Evolutionary conservation across 2,329 filamentous ascomycete genomes (phyloP), one percentile per base, ranked within the genome.

Genomic region (Apiospora saccharicola): DNA sequence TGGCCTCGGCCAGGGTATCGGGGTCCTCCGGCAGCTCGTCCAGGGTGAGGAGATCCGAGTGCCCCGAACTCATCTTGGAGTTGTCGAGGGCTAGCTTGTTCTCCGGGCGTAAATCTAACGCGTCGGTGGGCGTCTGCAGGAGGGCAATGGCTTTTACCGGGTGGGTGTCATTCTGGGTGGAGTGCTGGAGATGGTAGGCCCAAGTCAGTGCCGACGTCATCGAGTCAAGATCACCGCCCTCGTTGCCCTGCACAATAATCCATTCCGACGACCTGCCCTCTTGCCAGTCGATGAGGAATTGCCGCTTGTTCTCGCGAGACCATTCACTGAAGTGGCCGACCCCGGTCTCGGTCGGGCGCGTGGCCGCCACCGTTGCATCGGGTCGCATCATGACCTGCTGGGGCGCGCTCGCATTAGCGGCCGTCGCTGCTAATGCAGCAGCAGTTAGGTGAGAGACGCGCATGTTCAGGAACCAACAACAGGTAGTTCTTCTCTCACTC

Each of bases 251-350:
- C 6, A 86, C 85, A 47, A 86, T 78, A 19, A 78, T 82, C 85
- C 85, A 86, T 76, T 86, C 82, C 34, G 80, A 80, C 4, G 80
- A 79, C 71, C 76, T 79, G 16, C 82, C 82, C 5, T 78, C 81
- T 73, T 86, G 85, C 84, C 85, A 86, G 76, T 86, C 85, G 73
- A 85, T 79, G 68, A 86, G 76, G 68, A 86, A 86, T 19, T 81
- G 77, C 61, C 83, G 84, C 78, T 86, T 86, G 24, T 80, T 85
- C 14, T 80, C 81, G 47, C 85, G 83, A 37, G 82, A 84, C 85
- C 85, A 86, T 75, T 86, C 83, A 77, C 83, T 85, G 77, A 86
- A 86, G 78, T 86, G 84, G 44, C 85, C 85, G 16, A 85, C 84
- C 22, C 85, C 85, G 10, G 74, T 78, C 67, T 75, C 71, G n/a